phyloP scores from a whole-genome alignment of 805 yeast species.

The Dipodascus albidus region DNA sequence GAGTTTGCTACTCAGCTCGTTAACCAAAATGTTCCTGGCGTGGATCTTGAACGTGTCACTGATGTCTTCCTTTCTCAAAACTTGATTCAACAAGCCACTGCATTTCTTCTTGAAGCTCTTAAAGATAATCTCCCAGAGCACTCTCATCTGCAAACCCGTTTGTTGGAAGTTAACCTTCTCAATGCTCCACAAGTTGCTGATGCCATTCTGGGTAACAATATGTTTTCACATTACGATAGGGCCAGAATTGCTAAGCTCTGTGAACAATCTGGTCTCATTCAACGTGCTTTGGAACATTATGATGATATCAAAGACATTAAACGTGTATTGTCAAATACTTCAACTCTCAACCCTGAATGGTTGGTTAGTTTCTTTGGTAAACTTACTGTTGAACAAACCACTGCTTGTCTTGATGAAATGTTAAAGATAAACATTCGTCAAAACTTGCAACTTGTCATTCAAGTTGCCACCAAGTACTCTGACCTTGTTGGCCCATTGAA shows the following conservation, averaged over 20 bases:
- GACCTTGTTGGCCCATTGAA: conserved; percentile 82
- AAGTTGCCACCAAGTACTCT: conserved; percentile 92
- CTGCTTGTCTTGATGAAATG: conserved; percentile 79
- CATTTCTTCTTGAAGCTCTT: conserved; percentile 88
- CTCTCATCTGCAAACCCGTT: conserved; percentile 90
- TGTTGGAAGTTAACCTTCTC: conserved; percentile 80
- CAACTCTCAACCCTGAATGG: conserved; percentile 85
- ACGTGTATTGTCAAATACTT: conserved; percentile 84
- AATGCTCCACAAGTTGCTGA: conserved; percentile 99
- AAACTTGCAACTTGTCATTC: conserved; percentile 86
- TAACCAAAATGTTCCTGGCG: conserved; percentile 44
- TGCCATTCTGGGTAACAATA: conserved; percentile 90
- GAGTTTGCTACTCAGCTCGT: conserved; percentile 88
- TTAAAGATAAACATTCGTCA: conserved; percentile 67
- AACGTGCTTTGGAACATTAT: conserved; percentile 93
- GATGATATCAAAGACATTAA: conserved; percentile 92
- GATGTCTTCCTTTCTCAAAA: conserved; percentile 93
- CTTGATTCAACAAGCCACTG: conserved; percentile 94
- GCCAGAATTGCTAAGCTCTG: conserved; percentile 85
- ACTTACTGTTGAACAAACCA: conserved; percentile 86
- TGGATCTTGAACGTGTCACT: conserved; percentile 78
- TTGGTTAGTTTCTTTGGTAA: conserved; percentile 85
- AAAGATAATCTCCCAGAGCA: conserved; percentile 90
- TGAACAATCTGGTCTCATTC: conserved; percentile 92
- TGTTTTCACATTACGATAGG: conserved; percentile 92